Evolutionary conservation across 495 filamentous ascomycete genomes (phyloP), one percentile per base, ranked within the genome.

Genomic region (Lasiosphaeriaceae sp.): DNA sequence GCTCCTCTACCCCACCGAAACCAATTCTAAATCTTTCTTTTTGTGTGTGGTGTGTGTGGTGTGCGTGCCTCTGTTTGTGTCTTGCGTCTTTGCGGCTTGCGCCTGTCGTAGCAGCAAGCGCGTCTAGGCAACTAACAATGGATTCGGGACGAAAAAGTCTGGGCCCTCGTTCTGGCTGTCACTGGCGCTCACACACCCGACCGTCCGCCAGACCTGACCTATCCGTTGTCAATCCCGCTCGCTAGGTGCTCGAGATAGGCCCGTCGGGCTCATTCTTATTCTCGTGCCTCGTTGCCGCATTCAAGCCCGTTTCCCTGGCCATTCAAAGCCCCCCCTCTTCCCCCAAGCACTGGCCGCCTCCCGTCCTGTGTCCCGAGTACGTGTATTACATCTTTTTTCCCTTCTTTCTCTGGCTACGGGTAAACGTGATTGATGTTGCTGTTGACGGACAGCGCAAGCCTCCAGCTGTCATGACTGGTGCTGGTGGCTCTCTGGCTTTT

Each of bases 261-360:
- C 39, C 39, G 39, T 43, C 39, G 14, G 39, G 39, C 39, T 43
- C 8, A n/a, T n/a, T n/a, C n/a, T n/a, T n/a, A n/a, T 39, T 51
- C 26, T 54, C n/a, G 51, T 9, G 39, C 39, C 35, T 52, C 23
- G 29, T 21, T 46, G 50, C 29, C 44, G 16, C 50, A 24, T 45
- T 43, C 56, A 47, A 41, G 22, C 55, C 29, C 45, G 23, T 47
- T 43, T 21, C 11, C 11, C 45, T 45, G 51, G 34, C 59, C 55
- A 54, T 48, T 54, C 54, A 56, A 50, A 57, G 55, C 55, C 59
- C 50, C 59, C 26, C 4, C 26, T 9, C 4, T 9, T 31, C n/a
- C n/a, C n/a, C n/a, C n/a, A n/a, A 57, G 47, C 21, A 52, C 31
- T 34, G 21, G 45, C 29, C 48, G 35, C 50, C 37, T 50, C 34